Base-by-base conservation (phyloP, 768 basidiomycete species). In the Suillus paluster region DNA sequence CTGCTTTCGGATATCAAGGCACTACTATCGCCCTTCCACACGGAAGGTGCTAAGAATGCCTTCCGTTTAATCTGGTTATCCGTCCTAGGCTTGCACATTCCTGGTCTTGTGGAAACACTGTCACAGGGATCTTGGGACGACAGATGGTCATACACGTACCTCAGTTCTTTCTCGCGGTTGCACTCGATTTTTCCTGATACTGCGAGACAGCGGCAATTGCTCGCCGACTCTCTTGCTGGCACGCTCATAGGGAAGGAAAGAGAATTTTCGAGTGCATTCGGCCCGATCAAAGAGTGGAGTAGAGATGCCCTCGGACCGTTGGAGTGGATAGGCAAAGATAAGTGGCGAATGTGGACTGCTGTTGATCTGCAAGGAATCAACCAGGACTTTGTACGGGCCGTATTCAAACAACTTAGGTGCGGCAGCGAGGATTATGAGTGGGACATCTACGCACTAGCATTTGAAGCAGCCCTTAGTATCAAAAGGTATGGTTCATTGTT, bases 11-110 rank as follows among this genome's bases (percentile, higher is more conserved):
- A 95, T 68, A 81, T 95, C 63, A 84, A 84, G 23, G 73, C 83
- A 4, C 73, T 87, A 34, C 72, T 94, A 15, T 73, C 92, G 49
- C 62, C 75, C 9, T 57, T 90, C 49, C 74, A 71, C 15, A 79
- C 82, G 19, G 62, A 67, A 14, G 72, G 68, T 30, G 83, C 84
- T 0, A 86, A 84, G 75, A 67, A 82, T 44, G 78, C 81, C 8
- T 86, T 94, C 65, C 85, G 92, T 5, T 70, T 86, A 48, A 82
- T 84, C 25, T 94, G 89, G 89, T 77, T 95, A 12, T 86, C 87
- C 8, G 78, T 89, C 68, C 73, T 88, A 41, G 91, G 93, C 23
- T 81, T 94, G 33, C 83, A 88, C 67, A 77, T 92, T 33, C 92
- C 93, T 45, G 90, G 89, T 1, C 82, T 92, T 67, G 69, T 79